Conservation (phyloP, 2,329 filamentous ascomycete genomes). For the Aspergillus luchuensis region DNA sequence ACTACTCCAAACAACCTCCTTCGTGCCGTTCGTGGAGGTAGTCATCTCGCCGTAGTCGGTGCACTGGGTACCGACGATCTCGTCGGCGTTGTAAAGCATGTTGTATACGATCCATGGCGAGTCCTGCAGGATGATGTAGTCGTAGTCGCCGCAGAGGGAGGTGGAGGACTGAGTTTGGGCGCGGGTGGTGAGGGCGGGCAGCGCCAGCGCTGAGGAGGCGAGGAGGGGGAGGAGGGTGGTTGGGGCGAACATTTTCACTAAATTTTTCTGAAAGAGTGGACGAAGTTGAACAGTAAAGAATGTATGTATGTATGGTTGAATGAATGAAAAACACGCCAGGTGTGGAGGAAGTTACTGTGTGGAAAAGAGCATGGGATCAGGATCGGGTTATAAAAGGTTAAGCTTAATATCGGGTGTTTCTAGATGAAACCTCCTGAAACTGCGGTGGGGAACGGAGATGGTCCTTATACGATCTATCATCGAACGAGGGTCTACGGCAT, state of each 20-base stretch:
- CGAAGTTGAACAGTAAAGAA: background rate
- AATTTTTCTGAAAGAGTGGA: too few species aligned
- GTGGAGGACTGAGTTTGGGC: conserved; percentile 3
- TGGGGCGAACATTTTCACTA: background rate
- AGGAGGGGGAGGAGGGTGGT: background rate
- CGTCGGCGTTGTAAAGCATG: conserved; percentile 48
- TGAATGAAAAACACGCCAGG: background rate
- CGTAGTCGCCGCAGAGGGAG: conserved; percentile 23
- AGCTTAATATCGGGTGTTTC: conserved; percentile 6
- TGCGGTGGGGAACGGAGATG: background rate
- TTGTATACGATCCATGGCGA: conserved; percentile 51
- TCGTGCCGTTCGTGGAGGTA: conserved; percentile 31
- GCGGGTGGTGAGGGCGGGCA: conserved; percentile 2
- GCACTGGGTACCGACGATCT: conserved; percentile 45
- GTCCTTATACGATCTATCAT: too few species aligned
- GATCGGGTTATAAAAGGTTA: background rate
- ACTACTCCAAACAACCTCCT: conserved; percentile 43
- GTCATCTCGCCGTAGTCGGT: conserved; percentile 41
- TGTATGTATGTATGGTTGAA: background rate
- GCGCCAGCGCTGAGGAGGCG: conserved; percentile 6
- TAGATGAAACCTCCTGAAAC: background rate
- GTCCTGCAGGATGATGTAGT: conserved; percentile 37
- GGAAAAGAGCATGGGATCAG: background rate
- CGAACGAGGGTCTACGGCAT: too few species aligned
- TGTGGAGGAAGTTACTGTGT: background rate